These are phyloP conservation scores for Holtermannia corniformis DNA, from an alignment of 768 basidiomycete species.

Conservation along the genomic window DNA sequence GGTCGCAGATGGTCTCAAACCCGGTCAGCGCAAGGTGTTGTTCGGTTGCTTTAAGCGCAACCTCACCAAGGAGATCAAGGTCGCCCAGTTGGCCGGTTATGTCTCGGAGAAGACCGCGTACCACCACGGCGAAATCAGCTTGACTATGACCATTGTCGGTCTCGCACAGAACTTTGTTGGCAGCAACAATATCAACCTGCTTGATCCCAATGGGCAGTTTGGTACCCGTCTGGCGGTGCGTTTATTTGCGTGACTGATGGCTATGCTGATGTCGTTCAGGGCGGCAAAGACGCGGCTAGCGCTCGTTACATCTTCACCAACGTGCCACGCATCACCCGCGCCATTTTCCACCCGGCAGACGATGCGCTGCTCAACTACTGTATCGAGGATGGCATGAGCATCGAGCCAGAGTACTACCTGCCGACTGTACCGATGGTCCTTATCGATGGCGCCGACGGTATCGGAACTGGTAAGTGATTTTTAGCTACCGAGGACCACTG, in stretches of 20 bases:
- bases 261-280: conserved; percentile 43
- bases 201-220: conserved; percentile 84
- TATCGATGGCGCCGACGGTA: conserved; percentile 92
- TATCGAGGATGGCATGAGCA: conserved; percentile 70
- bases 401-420: conserved; percentile 93
- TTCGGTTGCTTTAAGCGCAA: conserved; percentile 96
- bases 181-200: conserved; percentile 84
- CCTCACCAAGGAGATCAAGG: conserved; percentile 83
- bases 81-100: conserved; percentile 89
- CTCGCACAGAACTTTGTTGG: conserved; percentile 92
- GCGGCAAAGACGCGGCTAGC: conserved; percentile 93
- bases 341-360: conserved; percentile 71
- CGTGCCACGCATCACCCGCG: conserved; percentile 61
- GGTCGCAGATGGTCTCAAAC: conserved; percentile 86
- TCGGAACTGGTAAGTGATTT: conserved; percentile 68
- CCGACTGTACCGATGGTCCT: conserved; percentile 80
- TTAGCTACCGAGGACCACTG: neutral
- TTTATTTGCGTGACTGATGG: neutral
- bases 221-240: conserved; percentile 58
- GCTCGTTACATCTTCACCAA: conserved; percentile 93
- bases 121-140: conserved; percentile 87
- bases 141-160: conserved; percentile 82
- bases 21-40: conserved; percentile 92
- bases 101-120: conserved; percentile 88
- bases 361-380: conserved; percentile 75